Percentiles rank a stretch among this genome's conserved stretches.
Conservation (phyloP, 768 basidiomycete genomes). For the Podaxis sp. region DNA sequence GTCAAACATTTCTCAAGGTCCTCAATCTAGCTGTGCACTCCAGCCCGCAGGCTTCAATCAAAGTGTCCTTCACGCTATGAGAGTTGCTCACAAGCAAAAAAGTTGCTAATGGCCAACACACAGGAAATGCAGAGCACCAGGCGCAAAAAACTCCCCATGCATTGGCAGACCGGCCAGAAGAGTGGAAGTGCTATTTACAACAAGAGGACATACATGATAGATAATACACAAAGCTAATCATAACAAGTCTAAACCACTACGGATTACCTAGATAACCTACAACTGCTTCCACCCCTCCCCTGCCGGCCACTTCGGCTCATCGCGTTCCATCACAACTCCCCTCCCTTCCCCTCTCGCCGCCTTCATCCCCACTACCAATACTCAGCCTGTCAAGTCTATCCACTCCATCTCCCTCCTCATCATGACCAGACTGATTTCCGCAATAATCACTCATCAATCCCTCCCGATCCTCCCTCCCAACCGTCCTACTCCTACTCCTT, state of each 20-base stretch:
- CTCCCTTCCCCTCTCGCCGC: neutral
- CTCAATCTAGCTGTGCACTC: too few species aligned
- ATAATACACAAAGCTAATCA: neutral
- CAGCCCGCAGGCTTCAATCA: too few species aligned
- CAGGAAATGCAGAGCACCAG: too few species aligned
- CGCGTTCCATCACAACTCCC: constrained; percentile 33
- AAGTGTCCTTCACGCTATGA: too few species aligned
- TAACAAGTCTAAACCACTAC: neutral
- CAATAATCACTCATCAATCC: constrained; percentile 34
- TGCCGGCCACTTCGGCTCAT: constrained; percentile 62
- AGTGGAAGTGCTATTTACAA: too few species aligned
- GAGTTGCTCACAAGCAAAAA: too few species aligned
- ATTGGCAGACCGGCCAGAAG: too few species aligned
- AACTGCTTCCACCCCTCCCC: constrained; percentile 56
- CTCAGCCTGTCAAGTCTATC: constrained; percentile 23
- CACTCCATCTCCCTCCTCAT: constrained; percentile 35
- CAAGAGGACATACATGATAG: too few species aligned
- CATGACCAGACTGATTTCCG: constrained; percentile 30
- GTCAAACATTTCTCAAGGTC: too few species aligned
- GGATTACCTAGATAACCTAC: constrained; percentile 10
- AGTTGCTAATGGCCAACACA: too few species aligned
- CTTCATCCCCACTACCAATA: constrained; percentile 24
- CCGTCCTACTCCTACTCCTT: constrained; percentile 27
- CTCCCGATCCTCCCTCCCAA: constrained; percentile 38
- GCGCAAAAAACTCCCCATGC: too few species aligned